Base-by-base conservation (phyloP, 163 green algal species). In the Scenedesmus sp. region DNA sequence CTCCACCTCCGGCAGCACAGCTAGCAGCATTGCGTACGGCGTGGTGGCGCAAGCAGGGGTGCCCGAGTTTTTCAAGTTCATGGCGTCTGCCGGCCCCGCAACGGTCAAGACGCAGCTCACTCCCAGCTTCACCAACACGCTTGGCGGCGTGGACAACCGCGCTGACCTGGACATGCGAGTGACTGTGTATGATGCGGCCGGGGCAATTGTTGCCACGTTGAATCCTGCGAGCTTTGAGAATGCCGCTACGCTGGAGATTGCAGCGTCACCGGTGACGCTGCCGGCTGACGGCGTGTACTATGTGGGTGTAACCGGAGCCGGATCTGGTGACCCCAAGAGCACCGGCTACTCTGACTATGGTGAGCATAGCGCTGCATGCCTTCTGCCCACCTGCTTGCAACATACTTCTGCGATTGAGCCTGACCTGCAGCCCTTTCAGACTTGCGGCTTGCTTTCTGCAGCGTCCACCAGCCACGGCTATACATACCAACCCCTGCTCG, bases 261-360 rank as follows among this genome's bases (percentile, higher is more conserved):
- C 76, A 34, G 23, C 20, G 5, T 67, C 70, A 3, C 34, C 46
- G n/a, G 55, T 89, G 1, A 66, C 54, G 3, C 81, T 92, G 62
- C 89, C 89, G 2, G 66, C 81, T 67, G 81, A 55, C 46, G 89
- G 89, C 1, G 73, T 54, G 6, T 92, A 92, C 54, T 89, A 92
- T 54, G 55, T 88, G 9, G 60, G 46, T 5, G 59, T 88, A 1
- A 55, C 52, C 67, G 82, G 89, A 9, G 66, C 62, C 16, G 76
- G 79, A 26, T 60, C 34, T 15, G 46, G 79, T 9, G 60, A 67
- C 20, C 55, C 34, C 3, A 23, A 26, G 9, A 52, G 7, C 1
- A 46, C n/a, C 3, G 82, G 81, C 66, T 92, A 92, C 62, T 79
- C 64, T 8, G 77, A 60, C n/a, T 92, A 92, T 60, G 89, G 60